Evolutionary conservation across 768 basidiomycete genomes (phyloP).

Genomic region (Russula ochroleuca): DNA sequence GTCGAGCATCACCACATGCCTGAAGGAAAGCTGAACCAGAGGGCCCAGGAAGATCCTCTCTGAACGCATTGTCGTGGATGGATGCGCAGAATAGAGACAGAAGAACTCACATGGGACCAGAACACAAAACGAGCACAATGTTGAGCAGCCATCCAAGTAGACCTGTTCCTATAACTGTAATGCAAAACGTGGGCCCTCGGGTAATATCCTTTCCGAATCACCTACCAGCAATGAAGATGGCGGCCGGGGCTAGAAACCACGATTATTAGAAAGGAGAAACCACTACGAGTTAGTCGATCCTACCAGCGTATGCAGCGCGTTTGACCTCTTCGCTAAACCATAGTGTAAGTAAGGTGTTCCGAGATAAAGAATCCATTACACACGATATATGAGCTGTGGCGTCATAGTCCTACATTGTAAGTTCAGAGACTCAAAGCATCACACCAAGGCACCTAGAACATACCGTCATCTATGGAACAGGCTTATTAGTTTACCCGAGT

Average conservation of each 20-base stretch:
- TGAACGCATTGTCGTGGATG: slow-evolving; percentile 29
- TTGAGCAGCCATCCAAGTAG: slow-evolving; percentile 83
- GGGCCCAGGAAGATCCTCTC: slow-evolving; percentile 60
- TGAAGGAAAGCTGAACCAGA: slow-evolving; percentile 72
- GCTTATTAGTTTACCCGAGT: slow-evolving; percentile 1
- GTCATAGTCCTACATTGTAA: slow-evolving; percentile 57
- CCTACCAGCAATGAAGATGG: slow-evolving; percentile 19
- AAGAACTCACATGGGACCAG: slow-evolving; percentile 59
- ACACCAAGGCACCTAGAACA: slow-evolving; percentile 24
- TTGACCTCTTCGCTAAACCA: slow-evolving; percentile 65
- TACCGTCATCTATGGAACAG: slow-evolving; percentile 51
- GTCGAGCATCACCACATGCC: slow-evolving; percentile 32
- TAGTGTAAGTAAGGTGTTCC: background rate
- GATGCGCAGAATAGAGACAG: background rate
- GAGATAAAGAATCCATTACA: slow-evolving; percentile 30
- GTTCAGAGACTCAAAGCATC: slow-evolving; percentile 14
- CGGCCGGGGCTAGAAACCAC: slow-evolving; percentile 19
- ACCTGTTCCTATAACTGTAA: slow-evolving; percentile 70
- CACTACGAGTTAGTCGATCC: background rate
- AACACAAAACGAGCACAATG: slow-evolving; percentile 81
- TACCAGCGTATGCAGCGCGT: slow-evolving; percentile 73
- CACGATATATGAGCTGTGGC: slow-evolving; percentile 81
- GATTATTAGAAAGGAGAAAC: background rate
- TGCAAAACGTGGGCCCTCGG: slow-evolving; percentile 58
- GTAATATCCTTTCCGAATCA: slow-evolving; percentile 1